Evolutionary conservation across 352 stramenopile genomes (phyloP).

Genomic region (Pythium dissimile): DNA sequence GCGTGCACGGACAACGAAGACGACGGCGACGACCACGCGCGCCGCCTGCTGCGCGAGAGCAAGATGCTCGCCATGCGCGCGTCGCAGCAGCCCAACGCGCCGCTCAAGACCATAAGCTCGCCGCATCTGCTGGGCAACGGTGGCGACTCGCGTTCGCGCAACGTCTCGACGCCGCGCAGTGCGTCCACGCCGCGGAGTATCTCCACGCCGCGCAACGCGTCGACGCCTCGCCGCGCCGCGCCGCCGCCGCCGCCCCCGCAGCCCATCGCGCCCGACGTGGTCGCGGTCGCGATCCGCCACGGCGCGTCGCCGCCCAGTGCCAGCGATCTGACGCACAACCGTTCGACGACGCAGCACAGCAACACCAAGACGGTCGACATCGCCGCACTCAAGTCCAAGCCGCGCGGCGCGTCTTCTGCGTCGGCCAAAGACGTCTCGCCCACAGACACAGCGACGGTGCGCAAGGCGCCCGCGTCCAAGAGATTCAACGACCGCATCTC

Average conservation of each 20-base stretch:
- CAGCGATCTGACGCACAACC: not conserved
- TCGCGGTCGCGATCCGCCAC: conserved; percentile 3
- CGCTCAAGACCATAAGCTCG: conserved; percentile 23
- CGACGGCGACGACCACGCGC: conserved; percentile 21
- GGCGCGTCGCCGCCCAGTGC: not conserved
- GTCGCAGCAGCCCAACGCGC: conserved; percentile 14
- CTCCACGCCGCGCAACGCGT: not conserved
- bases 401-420: conserved; percentile 1
- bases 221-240: conserved; percentile 6
- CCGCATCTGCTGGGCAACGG: conserved; percentile 6
- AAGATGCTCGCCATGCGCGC: conserved; percentile 62
- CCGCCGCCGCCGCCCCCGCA: conserved; percentile 6
- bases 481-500: conserved; percentile 20
- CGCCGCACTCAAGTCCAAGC: not conserved
- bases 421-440: not conserved
- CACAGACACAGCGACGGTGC: not conserved
- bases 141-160: not conserved
- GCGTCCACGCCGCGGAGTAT: not conserved
- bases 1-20: conserved; percentile 24
- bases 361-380: conserved; percentile 8
- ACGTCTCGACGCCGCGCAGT: conserved; percentile 1
- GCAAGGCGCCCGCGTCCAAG: not conserved
- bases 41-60: conserved; percentile 55
- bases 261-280: conserved; percentile 10
- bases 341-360: not conserved